Evolutionary conservation across 2,329 filamentous ascomycete genomes (phyloP), one percentile per base, ranked within the genome.

Genomic region (Penicillium freii): DNA sequence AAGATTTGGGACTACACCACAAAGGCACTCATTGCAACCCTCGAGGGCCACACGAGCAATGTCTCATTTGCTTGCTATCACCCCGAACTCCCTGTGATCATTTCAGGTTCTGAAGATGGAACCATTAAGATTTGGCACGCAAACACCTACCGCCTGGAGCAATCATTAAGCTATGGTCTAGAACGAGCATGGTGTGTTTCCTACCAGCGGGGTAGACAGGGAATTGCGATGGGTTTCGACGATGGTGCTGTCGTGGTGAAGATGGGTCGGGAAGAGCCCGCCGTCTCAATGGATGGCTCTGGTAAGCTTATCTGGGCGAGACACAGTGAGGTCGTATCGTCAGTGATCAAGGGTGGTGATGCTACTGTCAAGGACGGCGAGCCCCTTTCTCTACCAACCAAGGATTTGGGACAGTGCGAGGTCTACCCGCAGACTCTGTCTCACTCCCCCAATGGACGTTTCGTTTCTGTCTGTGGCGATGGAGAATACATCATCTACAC

Each of bases 1-100:
- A 97, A 97, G 82, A 86, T 99, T 54, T 99, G 94, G 93, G 94
- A 99, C 73, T 97, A 99, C 81, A 97, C 93, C 13, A 97, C 92
- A 48, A 99, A 99, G 79, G 94, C 92, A 13, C 82, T 97, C 64
- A 97, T 97, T 72, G 94, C 94, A 31, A 97, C 93, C 3, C 83
- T 99, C 47, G 94, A 99, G 76, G 94, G 94, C 29, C 94, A 99
- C 76, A 96, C 92, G 31, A 96, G 92, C 76, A 99, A 99, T 71
- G 94, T 99, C 47, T 97, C 92, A 3, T 99, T 97, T 71, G 94
- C 94, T 49, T 95, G 92, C 77, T 99, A 97, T 73, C 94, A 99
- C 76, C 94, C 94, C 2, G 93, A 97, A 77, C 81, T 99, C 48
- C 94, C 94, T 2, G 88, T 99, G 64, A 99, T 99, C 70, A 93